These are phyloP conservation scores for Penicillium italicum DNA, from an alignment of 2,329 filamentous ascomycete genomes.

Conservation along the genomic window DNA sequence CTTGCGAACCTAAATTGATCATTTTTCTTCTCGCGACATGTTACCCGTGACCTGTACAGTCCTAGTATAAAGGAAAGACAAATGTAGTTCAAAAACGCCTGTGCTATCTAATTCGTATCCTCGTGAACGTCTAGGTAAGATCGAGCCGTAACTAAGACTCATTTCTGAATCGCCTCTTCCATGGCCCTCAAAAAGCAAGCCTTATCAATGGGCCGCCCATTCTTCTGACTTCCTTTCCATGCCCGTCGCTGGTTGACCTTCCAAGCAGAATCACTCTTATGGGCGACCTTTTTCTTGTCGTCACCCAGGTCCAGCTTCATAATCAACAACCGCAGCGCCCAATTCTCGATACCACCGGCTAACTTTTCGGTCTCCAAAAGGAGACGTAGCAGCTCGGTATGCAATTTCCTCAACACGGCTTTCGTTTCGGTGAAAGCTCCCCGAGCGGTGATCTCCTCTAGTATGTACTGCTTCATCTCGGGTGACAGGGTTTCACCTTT, in stretches of 20 bases:
- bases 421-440: not conserved
- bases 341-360: not conserved
- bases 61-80: no score
- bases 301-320: not conserved
- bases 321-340: not conserved
- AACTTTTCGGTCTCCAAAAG: not conserved
- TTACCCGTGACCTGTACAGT: no score
- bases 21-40: no score
- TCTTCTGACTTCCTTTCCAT: not conserved
- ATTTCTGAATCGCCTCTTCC: not conserved
- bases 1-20: no score
- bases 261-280: not conserved
- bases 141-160: no score
- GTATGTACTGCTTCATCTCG: not conserved
- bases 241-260: not conserved
- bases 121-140: no score
- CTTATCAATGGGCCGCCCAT: not conserved
- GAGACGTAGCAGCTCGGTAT: not conserved
- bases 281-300: not conserved
- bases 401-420: not conserved
- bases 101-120: no score
- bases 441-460: not conserved
- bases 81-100: no score
- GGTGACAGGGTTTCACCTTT: not conserved
- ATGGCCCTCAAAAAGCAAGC: not conserved